A percentile compares a stretch with the other conserved stretches of the same genome.
phyloP scores from a whole-genome alignment of 1,139 yeast species.

The Yamadazyma diddensiae region DNA sequence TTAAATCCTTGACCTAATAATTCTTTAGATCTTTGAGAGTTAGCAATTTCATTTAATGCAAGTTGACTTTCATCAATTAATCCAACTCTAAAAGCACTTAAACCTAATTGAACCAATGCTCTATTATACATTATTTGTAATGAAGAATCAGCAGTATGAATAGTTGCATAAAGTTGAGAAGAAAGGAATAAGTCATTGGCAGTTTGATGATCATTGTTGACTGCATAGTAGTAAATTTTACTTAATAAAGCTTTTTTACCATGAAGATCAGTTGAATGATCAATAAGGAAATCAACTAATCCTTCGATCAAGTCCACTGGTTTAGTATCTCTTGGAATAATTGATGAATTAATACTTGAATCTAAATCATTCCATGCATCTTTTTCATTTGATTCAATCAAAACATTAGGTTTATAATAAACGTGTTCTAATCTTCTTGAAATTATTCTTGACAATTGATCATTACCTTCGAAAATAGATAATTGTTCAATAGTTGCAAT shows the following conservation, averaged over 20 bases:
- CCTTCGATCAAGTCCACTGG: conserved; percentile 55
- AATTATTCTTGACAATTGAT: conserved; percentile 71
- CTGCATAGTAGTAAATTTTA: conserved; percentile 88
- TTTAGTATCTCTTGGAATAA: conserved; percentile 31
- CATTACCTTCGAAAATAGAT: conserved; percentile 37
- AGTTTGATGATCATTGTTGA: conserved; percentile 74
- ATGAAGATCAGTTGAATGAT: conserved; percentile 64
- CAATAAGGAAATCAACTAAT: conserved; percentile 62
- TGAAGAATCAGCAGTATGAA: conserved; percentile 79
- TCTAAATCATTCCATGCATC: conserved; percentile 61
- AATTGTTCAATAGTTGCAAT: conserved; percentile 48
- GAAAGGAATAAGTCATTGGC: conserved; percentile 87
- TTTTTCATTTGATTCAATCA: conserved; percentile 67
- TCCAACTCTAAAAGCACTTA: conserved; percentile 92
- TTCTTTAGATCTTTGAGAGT: conserved; percentile 85
- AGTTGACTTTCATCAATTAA: conserved; percentile 85
- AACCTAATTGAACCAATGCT: conserved; percentile 91
- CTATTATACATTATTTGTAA: conserved; percentile 93
- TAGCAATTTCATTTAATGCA: conserved; percentile 82
- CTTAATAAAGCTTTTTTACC: conserved; percentile 82
- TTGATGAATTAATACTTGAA: conserved; percentile 23
- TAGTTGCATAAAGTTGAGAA: conserved; percentile 80
- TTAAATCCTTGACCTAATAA: conserved; percentile 90
- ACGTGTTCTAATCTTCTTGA: conserved; percentile 88
- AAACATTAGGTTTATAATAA: conserved; percentile 84